Evolutionary conservation across 1,139 yeast species (phyloP), one percentile per base, ranked within the genome.

Genomic region (Kazachstania sp.): DNA sequence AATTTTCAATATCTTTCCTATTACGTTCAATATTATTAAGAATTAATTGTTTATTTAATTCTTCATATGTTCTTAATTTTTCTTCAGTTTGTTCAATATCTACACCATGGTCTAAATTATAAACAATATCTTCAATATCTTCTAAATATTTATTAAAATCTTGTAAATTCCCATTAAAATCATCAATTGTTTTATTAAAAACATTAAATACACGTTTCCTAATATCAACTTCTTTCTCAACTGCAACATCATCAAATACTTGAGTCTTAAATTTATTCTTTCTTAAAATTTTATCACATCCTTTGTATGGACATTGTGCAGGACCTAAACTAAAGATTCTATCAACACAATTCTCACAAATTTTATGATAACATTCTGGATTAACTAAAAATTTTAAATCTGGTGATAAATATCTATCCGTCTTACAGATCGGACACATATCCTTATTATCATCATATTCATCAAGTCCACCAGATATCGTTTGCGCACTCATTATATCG

Each of bases 351-450:
- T 95, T 83, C 63, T 87, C 96, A 69, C 98, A 92, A 66, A 92
- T 92, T 72, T 87, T 90, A 64, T 92, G 99, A 64, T 94, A 92
- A 68, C 99, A 92, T 64, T 92, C 98, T 0, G 97, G 95, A 60
- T 92, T 92, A 51, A 92, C 90, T 49, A 92, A 77, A 62, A 92
- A 90, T 58, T 77, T 81, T 85, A 92, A 86, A 59, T 90, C 90
- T 36, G 98, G 97, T 41, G 95, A 87, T 52, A 92, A 73, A 66
- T 92, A 92, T 65, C 92, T 73, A 65, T 94, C 96, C 41, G 97
- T 88, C 68, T 92, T 87, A 73, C 99, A 92, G 61, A 94, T 88
- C 37, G 98, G 98, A 73, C 99, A 92, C 82, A 90, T 83, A 69
- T 92, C 98, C 67, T 66, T 65, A 51, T 65, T 64, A 44, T 61